Conservation (phyloP, 805 yeast species). For the Ascoidea tarda region DNA sequence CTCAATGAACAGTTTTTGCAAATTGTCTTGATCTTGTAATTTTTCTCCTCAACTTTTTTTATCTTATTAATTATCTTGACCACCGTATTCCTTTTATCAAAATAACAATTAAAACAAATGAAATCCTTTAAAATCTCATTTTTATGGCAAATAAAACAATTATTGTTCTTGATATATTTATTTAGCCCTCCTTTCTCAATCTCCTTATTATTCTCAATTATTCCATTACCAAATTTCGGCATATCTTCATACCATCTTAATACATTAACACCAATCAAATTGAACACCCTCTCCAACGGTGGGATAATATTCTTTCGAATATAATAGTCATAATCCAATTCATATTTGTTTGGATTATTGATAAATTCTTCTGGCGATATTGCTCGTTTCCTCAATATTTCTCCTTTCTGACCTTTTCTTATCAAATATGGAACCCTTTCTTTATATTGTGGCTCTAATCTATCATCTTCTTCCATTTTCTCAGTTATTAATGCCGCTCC, state of each 20-base stretch:
- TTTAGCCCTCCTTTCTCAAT: constrained; percentile 7
- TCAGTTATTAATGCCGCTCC: constrained; percentile 77
- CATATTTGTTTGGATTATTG: constrained; percentile 21
- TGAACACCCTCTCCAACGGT: constrained; percentile 76
- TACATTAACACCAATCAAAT: constrained; percentile 70
- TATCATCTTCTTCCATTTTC: constrained; percentile 44
- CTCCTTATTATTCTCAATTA: constrained; percentile 7
- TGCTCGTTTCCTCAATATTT: constrained; percentile 61
- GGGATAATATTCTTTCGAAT: constrained; percentile 76
- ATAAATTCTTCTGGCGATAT: constrained; percentile 66
- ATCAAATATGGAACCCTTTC: constrained; percentile 88
- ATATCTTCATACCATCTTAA: constrained; percentile 61
- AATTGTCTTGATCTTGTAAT: constrained; percentile 11
- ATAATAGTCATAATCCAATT: constrained; percentile 73
- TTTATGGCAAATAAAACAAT: constrained; percentile 10
- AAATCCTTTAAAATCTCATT: constrained; percentile 3
- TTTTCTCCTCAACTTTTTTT: constrained; percentile 8
- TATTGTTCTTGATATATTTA: constrained; percentile 9
- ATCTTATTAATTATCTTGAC: constrained; percentile 8
- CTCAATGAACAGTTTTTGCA: constrained; percentile 17
- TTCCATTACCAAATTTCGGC: constrained; percentile 25
- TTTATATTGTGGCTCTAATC: constrained; percentile 74
- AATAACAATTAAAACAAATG: constrained; percentile 7
- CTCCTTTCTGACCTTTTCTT: constrained; percentile 33
- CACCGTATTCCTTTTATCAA: constrained; percentile 6